phyloP scores from a whole-genome alignment of 257 asterid genomes.

The Thymus quinquecostatus region DNA sequence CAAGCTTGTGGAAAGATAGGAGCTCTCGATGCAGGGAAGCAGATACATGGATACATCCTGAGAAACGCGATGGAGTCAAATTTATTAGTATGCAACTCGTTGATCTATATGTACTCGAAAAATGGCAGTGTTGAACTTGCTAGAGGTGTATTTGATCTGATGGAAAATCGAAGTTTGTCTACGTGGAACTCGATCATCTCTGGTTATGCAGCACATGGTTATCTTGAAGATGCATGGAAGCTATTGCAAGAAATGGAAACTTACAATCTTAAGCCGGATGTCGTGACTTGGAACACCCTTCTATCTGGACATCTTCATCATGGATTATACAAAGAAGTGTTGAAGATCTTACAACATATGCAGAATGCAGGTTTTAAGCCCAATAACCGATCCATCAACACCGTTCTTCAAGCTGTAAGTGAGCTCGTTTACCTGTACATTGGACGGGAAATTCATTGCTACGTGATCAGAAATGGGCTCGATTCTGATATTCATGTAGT shows the following conservation, averaged over 20 bases:
- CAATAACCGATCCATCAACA: conserved; percentile 48
- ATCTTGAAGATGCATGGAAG: conserved; percentile 45
- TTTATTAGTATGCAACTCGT: conserved; percentile 48
- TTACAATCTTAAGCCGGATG: conserved; percentile 51
- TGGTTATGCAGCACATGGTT: conserved; percentile 49
- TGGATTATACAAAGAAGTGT: conserved; percentile 44
- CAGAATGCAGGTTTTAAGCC: conserved; percentile 57
- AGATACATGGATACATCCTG: conserved; percentile 60
- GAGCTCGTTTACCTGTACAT: conserved; percentile 39
- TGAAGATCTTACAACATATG: conserved; percentile 44
- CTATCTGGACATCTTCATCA: conserved; percentile 51
- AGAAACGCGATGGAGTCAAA: conserved; percentile 48
- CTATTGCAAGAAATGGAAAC: conserved; percentile 48
- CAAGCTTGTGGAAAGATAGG: conserved; percentile 64
- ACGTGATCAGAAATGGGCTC: conserved; percentile 47
- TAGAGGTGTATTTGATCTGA: conserved; percentile 47
- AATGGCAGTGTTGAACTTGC: conserved; percentile 43
- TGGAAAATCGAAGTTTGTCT: conserved; percentile 51
- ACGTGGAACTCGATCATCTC: conserved; percentile 65
- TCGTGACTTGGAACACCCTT: conserved; percentile 67
- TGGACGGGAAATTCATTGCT: conserved; percentile 56
- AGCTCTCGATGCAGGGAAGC: conserved; percentile 54
- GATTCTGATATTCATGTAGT: conserved; percentile 43
- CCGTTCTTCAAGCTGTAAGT: conserved; percentile 58
- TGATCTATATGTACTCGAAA: conserved; percentile 59